Conservation (phyloP, 1,139 yeast genomes). For the Candida smagusa region DNA sequence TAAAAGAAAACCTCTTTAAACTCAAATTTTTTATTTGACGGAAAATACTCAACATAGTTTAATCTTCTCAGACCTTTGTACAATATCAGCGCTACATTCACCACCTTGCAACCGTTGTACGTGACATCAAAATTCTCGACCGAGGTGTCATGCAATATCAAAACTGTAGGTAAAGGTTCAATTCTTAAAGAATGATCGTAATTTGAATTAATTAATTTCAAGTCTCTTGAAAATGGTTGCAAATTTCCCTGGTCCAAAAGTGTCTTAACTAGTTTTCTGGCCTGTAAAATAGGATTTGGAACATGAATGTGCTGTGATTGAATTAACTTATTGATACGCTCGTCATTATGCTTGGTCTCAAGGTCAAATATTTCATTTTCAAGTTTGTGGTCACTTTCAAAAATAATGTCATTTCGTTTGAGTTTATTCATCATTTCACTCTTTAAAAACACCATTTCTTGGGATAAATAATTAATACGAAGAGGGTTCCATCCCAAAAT, state of each 20-base stretch:
- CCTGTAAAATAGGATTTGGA: conserved; percentile 46
- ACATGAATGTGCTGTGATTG: conserved; percentile 12
- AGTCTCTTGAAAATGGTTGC: conserved; percentile 67
- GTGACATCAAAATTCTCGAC: conserved; percentile 72
- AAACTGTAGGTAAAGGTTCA: conserved; percentile 74
- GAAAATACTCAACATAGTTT: conserved; percentile 69
- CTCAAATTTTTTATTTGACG: conserved; percentile 50
- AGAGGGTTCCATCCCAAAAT: conserved; percentile 72
- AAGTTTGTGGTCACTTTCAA: conserved; percentile 40
- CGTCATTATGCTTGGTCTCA: conserved; percentile 17
- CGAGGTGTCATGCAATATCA: conserved; percentile 64
- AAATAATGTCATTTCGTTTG: conserved; percentile 62
- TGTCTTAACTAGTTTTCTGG: conserved; percentile 75
- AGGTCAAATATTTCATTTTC: conserved; percentile 23
- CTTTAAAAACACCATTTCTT: conserved; percentile 72
- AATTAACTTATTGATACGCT: conserved; percentile 11
- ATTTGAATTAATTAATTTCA: conserved; percentile 67
- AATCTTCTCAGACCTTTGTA: conserved; percentile 43
- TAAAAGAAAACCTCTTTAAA: conserved; percentile 59
- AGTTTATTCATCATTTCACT: conserved; percentile 72
- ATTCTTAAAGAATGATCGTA: conserved; percentile 67
- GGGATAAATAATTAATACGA: conserved; percentile 73
- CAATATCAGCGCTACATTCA: conserved; percentile 66
- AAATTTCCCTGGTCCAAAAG: conserved; percentile 82
- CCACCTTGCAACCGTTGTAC: conserved; percentile 77